Conservation (phyloP, 495 filamentous ascomycete species). For the Aspergillus cristatus region DNA sequence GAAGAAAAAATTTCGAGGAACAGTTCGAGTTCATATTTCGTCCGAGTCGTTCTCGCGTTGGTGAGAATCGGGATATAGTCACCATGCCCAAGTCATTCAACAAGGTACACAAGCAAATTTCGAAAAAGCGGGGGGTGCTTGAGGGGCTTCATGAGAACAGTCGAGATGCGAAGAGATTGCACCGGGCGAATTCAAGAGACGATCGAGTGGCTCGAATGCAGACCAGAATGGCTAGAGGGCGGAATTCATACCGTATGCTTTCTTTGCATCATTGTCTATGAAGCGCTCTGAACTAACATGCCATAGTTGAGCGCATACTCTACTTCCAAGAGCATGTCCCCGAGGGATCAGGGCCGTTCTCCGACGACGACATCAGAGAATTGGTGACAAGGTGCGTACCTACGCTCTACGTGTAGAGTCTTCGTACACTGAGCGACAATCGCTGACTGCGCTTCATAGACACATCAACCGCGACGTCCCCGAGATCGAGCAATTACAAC, state of each 20-base stretch:
- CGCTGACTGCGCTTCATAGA: too few species aligned
- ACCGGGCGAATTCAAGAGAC: slow-evolving; percentile 62
- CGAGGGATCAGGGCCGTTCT: slow-evolving; percentile 44
- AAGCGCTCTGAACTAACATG: slow-evolving; percentile 6
- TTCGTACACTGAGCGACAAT: too few species aligned
- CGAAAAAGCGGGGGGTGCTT: slow-evolving; percentile 60
- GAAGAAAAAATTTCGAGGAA: slow-evolving; percentile 4
- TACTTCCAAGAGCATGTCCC: slow-evolving; percentile 60
- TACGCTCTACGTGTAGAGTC: slow-evolving; percentile 1
- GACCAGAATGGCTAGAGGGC: slow-evolving; percentile 51
- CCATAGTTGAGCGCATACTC: slow-evolving; percentile 57
- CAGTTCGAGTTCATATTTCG: too few species aligned
- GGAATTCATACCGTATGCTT: slow-evolving; percentile 57
- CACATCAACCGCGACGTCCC: slow-evolving; percentile 71
- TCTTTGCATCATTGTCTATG: neutral
- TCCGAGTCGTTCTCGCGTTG: too few species aligned
- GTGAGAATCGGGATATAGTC: neutral
- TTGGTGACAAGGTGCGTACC: slow-evolving; percentile 51
- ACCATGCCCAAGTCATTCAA: slow-evolving; percentile 66
- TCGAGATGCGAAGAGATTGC: slow-evolving; percentile 65
- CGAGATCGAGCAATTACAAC: slow-evolving; percentile 63
- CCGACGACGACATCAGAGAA: slow-evolving; percentile 46
- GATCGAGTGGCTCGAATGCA: slow-evolving; percentile 64
- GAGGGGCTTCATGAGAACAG: slow-evolving; percentile 74
- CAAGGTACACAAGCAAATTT: slow-evolving; percentile 77